phyloP scores from a whole-genome alignment of 345 rosid genomes.

The Eucalyptus erythrocorys region DNA sequence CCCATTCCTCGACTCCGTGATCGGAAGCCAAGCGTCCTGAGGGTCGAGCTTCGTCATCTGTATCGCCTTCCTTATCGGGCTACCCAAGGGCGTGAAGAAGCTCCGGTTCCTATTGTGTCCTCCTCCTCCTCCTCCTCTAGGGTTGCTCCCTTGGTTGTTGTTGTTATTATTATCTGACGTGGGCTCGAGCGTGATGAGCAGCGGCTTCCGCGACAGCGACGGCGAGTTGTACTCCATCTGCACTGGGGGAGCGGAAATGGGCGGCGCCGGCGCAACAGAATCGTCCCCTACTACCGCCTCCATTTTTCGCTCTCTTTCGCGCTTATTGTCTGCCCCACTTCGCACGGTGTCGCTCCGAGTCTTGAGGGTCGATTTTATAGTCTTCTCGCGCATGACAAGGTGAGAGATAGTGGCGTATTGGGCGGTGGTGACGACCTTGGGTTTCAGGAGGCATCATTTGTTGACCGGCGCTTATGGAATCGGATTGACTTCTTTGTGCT shows the following conservation, averaged over 20 bases:
- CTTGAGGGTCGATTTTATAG: background rate
- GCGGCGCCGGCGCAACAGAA: background rate
- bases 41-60: constrained; percentile 4
- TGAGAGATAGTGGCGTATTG: background rate
- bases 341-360: background rate
- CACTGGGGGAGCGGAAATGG: background rate
- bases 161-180: background rate
- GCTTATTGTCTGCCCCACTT: background rate
- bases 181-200: background rate
- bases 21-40: constrained; percentile 8
- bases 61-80: constrained; percentile 2
- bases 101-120: background rate
- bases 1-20: constrained; percentile 8
- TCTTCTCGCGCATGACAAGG: background rate
- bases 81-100: constrained; percentile 4
- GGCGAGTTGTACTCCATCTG: background rate
- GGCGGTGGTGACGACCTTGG: background rate
- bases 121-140: background rate
- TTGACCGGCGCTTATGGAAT: background rate
- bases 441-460: background rate
- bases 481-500: background rate
- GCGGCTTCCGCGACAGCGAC: background rate
- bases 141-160: background rate
- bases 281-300: background rate
- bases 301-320: background rate